A percentile compares a stretch with the other conserved stretches of the same genome.
Conservation (phyloP, 306 rosid species). For the Ceratonia siliqua region DNA sequence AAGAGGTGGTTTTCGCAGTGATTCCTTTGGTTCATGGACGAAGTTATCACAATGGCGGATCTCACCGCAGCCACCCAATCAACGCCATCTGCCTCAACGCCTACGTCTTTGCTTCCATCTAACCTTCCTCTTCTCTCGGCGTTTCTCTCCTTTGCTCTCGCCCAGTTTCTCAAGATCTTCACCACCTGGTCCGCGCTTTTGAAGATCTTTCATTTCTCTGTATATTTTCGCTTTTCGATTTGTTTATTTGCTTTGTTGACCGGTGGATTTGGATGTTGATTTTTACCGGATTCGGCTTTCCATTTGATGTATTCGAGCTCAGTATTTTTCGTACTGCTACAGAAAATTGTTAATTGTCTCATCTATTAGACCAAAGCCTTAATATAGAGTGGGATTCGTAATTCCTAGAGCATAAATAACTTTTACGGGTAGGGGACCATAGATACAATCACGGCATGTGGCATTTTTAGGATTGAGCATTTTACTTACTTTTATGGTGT, state of each 20-base stretch:
- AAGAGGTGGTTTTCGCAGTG: not conserved
- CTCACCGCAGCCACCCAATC: constrained; percentile 40
- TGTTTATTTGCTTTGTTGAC: not conserved
- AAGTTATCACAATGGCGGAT: constrained; percentile 61
- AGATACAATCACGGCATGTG: not conserved
- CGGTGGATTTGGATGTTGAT: not conserved
- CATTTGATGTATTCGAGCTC: not conserved
- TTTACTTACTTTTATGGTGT: not conserved
- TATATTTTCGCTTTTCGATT: not conserved
- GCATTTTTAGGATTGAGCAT: not conserved
- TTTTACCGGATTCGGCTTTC: not conserved
- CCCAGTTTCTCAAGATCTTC: constrained; percentile 96
- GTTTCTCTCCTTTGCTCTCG: constrained; percentile 69
- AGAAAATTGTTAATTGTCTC: not conserved
- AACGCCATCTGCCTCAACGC: constrained; percentile 33
- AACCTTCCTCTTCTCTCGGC: constrained; percentile 69
- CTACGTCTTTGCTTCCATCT: constrained; percentile 36
- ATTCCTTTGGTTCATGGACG: constrained; percentile 35
- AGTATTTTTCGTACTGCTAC: not conserved
- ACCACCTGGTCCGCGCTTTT: constrained; percentile 68
- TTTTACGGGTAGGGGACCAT: not conserved
- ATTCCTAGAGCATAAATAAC: not conserved
- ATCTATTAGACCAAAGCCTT: not conserved
- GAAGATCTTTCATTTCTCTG: not conserved
- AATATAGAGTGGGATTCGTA: not conserved